Evolutionary conservation across 1,139 yeast species (phyloP), one percentile per base, ranked within the genome.

Genomic region (Saccharomycopsis hybrid): DNA sequence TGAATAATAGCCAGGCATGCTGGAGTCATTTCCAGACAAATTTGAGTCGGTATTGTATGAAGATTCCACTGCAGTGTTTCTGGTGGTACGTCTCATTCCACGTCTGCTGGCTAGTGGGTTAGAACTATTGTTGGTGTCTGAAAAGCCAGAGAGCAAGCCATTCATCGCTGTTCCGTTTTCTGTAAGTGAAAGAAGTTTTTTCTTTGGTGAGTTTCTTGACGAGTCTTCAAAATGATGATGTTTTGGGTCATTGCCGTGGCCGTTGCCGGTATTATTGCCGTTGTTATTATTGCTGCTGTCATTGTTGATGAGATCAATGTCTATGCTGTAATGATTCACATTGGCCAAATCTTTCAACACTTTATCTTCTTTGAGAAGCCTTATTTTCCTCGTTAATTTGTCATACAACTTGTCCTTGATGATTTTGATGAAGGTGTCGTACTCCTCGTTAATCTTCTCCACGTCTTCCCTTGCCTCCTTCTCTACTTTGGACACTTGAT

Each of bases 291-390:
- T 57, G 18, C 18, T 18, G 18, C 18, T 18, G 18, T 18, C 18
- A 18, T 18, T 18, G 18, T 18, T 18, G 33, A 68, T 64, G 27
- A 67, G 55, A 37, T 65, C 61, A 51, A 68, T 62, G 46, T 70
- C 72, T 69, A 70, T 69, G 13, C 68, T 70, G 53, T 78, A 73
- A 25, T 79, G 69, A 58, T 78, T 80, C 32, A 76, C 77, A 58
- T 77, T 89, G 37, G 96, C 95, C 54, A 92, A 77, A 64, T 92
- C 96, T 61, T 90, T 73, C 54, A 92, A 69, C 25, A 92, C 78
- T 62, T 90, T 85, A 62, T 92, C 98, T 63, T 92, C 97, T 61
- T 87, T 84, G 55, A 92, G 72, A 60, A 85, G 88, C 59, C 85
- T 85, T 58, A 89, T 82, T 67, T 88, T 95, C 53, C 76, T 75